A percentile compares a stretch with the other conserved stretches of the same genome.
Evolutionary conservation across 768 basidiomycete genomes (phyloP).

Genomic region (Xerocomellus dryophilus): DNA sequence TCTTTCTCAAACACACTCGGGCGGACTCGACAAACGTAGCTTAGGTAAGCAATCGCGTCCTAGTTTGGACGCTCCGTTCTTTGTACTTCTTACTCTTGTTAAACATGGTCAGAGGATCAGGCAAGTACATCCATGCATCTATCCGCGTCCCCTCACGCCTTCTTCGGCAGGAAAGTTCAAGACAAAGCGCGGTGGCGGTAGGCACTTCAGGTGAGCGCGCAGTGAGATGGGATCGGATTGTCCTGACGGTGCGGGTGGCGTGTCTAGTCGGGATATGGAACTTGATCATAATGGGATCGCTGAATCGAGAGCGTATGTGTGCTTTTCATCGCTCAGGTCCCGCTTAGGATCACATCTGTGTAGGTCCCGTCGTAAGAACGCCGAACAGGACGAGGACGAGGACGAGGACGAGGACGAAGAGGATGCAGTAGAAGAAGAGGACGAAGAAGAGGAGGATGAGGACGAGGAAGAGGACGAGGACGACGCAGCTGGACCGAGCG

Average conservation of each 20-base stretch:
- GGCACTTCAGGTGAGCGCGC: conserved; percentile 66
- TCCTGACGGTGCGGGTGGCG: conserved; percentile 6
- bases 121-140: neutral
- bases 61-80: conserved; percentile 5
- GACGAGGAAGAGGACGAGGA: conserved; percentile 43
- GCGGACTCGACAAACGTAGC: conserved; percentile 2
- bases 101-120: conserved; percentile 35
- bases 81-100: neutral
- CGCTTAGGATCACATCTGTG: conserved; percentile 7
- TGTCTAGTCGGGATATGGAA: conserved; percentile 52
- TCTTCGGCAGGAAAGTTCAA: conserved; percentile 67
- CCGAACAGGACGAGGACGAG: conserved; percentile 33
- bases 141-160: neutral
- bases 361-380: conserved; percentile 26
- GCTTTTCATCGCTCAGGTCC: conserved; percentile 12
- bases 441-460: conserved; percentile 41
- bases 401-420: conserved; percentile 42
- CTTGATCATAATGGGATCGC: conserved; percentile 59
- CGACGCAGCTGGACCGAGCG: conserved; percentile 30
- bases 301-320: conserved; percentile 44
- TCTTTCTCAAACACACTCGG: neutral
- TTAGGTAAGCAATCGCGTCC: conserved; percentile 20
- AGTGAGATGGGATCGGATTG: conserved; percentile 4
- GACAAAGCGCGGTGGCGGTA: conserved; percentile 83
- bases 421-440: conserved; percentile 40